Evolutionary conservation across 805 yeast genomes (phyloP).

Genomic region (baker's yeast (Saccharomyces cerevisiae)): DNA sequence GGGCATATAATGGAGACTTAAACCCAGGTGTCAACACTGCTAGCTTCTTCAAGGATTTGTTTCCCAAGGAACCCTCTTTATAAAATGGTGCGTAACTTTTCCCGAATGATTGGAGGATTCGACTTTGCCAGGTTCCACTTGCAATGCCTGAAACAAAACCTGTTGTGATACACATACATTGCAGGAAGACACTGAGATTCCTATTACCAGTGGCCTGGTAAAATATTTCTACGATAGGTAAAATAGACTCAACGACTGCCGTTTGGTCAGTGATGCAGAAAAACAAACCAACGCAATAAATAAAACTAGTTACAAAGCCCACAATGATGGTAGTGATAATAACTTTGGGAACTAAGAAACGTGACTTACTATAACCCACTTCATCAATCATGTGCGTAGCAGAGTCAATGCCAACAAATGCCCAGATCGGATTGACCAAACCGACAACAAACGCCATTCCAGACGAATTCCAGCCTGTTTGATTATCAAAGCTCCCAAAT

Average conservation of each 20-base stretch:
- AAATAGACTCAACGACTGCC: slow-evolving; percentile 38
- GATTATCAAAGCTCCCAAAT: slow-evolving; percentile 44
- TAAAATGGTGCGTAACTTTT: slow-evolving; percentile 55
- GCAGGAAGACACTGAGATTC: slow-evolving; percentile 49
- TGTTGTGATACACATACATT: slow-evolving; percentile 41
- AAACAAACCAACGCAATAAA: slow-evolving; percentile 43
- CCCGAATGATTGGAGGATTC: slow-evolving; percentile 61
- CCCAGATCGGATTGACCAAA: slow-evolving; percentile 63
- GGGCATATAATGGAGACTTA: slow-evolving; percentile 54
- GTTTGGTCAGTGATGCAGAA: slow-evolving; percentile 49
- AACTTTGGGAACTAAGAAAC: slow-evolving; percentile 49
- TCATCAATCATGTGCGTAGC: slow-evolving; percentile 72
- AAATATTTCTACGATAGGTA: slow-evolving; percentile 57
- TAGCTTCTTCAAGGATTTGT: slow-evolving; percentile 1
- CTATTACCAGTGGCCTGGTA: slow-evolving; percentile 46
- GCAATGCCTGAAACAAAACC: slow-evolving; percentile 54
- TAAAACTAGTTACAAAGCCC: slow-evolving; percentile 53
- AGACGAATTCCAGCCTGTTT: slow-evolving; percentile 51
- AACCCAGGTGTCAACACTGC: slow-evolving; percentile 36
- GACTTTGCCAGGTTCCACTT: slow-evolving; percentile 60
- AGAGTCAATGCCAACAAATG: slow-evolving; percentile 59
- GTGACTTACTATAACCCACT: slow-evolving; percentile 13
- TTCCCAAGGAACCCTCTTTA: slow-evolving; percentile 30
- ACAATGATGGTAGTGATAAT: slow-evolving; percentile 56
- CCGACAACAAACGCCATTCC: slow-evolving; percentile 64